Percentiles rank a stretch among this genome's conserved stretches.
These are phyloP conservation scores for Boletus fagicola DNA, from an alignment of 768 basidiomycete species.

Conservation along the genomic window DNA sequence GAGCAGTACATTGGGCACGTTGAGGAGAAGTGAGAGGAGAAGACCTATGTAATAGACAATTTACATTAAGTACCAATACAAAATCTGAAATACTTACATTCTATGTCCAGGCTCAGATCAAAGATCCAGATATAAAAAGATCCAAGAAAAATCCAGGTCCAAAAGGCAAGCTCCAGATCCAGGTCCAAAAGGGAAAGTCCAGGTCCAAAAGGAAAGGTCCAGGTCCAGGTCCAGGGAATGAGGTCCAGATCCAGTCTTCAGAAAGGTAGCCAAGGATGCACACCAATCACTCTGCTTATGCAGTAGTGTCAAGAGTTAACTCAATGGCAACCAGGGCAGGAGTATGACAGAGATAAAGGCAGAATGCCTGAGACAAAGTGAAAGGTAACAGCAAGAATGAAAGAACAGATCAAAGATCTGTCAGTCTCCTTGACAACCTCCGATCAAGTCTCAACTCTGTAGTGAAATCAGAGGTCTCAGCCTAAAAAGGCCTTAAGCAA, in stretches of 20 bases:
- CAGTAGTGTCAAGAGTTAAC: neutral
- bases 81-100: neutral
- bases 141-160: neutral
- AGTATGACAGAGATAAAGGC: too few relatives aligned
- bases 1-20: too few relatives aligned
- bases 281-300: neutral
- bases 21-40: too few relatives aligned
- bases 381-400: neutral
- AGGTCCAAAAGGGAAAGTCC: too few relatives aligned
- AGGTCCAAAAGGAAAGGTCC: neutral
- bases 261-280: neutral
- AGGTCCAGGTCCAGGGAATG: neutral
- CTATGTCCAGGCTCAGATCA: too few relatives aligned
- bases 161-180: too few relatives aligned
- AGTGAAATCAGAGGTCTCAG: slow-evolving; percentile 2
- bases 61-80: neutral
- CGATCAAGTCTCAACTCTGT: slow-evolving; percentile 5
- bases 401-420: neutral
- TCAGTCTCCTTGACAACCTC: neutral
- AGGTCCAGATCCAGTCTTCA: neutral
- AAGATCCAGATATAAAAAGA: neutral
- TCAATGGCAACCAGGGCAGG: neutral
- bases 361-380: neutral
- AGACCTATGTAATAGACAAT: neutral
- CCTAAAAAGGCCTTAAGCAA: too few relatives aligned